Conservation (phyloP, 352 stramenopile species). For the Globisporangium radiosum region DNA sequence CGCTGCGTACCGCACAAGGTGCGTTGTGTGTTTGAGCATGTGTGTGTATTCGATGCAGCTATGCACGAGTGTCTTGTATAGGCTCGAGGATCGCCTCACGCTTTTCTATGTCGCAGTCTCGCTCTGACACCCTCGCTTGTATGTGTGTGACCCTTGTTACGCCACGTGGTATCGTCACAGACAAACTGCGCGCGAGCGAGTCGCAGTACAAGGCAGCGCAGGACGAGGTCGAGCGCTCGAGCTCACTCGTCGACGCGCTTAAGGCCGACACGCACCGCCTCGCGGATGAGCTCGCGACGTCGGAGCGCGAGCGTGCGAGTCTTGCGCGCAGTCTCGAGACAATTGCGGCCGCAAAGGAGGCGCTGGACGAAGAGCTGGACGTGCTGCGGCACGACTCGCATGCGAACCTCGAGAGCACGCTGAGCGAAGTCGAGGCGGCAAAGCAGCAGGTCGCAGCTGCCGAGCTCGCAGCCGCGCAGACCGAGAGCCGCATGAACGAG, state of each 20-base stretch:
- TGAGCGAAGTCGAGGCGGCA: conserved; percentile 15
- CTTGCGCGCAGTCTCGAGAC: conserved; percentile 34
- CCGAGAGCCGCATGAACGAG: conserved; percentile 31
- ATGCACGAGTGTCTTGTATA: too few species aligned
- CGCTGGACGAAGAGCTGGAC: conserved; percentile 30
- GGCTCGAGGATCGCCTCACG: too few species aligned
- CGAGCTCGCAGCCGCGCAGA: conserved; percentile 14
- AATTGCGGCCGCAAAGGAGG: conserved; percentile 19
- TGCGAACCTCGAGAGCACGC: conserved; percentile 29
- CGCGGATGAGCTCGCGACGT: conserved; percentile 11
- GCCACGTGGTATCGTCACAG: not conserved
- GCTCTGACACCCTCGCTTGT: too few species aligned
- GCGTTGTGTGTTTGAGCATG: conserved; percentile 1
- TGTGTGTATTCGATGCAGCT: too few species aligned
- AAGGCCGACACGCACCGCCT: conserved; percentile 12
- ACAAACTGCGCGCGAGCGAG: conserved; percentile 11
- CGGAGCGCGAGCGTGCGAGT: conserved; percentile 11
- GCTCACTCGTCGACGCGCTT: conserved; percentile 12
- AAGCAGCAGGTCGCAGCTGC: conserved; percentile 9
- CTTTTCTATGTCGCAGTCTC: too few species aligned
- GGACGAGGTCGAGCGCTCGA: conserved; percentile 9
- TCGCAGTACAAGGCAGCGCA: conserved; percentile 3
- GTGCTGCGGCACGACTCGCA: conserved; percentile 30
- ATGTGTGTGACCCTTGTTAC: too few species aligned
- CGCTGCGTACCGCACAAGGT: conserved; percentile 36